These are phyloP conservation scores for Metschnikowia kofuensis DNA, from an alignment of 805 yeast species.

Conservation along the genomic window DNA sequence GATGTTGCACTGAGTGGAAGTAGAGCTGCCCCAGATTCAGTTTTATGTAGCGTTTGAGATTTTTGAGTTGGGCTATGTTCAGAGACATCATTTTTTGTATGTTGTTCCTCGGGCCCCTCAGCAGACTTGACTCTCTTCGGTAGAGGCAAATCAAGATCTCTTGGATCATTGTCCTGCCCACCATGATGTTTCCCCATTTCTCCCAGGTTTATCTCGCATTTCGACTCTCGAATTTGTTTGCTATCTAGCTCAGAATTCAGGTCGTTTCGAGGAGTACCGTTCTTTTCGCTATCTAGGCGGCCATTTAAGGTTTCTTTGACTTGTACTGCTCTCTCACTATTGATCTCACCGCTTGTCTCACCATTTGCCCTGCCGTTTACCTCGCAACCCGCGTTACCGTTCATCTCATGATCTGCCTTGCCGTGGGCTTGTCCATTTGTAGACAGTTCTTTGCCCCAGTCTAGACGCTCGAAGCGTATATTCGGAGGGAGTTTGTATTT, in stretches of 20 bases:
- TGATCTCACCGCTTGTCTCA: not conserved
- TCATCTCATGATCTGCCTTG: not conserved
- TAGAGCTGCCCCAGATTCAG: no score
- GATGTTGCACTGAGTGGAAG: no score
- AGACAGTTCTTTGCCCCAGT: not conserved
- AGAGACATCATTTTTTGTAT: no score
- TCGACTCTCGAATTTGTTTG: not conserved
- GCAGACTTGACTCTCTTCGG: not conserved
- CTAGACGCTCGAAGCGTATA: constrained; percentile 12
- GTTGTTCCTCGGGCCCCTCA: not conserved
- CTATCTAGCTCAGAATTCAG: not conserved
- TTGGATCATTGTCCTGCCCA: not conserved
- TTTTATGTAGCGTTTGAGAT: no score
- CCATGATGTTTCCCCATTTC: no score
- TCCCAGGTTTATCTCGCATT: not conserved
- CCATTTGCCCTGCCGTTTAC: not conserved
- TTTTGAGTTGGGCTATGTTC: no score
- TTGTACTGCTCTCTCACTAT: not conserved
- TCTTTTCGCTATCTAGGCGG: no score
- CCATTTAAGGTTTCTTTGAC: not conserved
- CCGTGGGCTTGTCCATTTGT: not conserved
- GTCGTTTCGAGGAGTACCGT: not conserved
- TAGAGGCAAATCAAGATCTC: not conserved
- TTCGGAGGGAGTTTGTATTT: constrained; percentile 14
- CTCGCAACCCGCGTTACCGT: not conserved